Evolutionary conservation across 345 rosid species (phyloP).

Genomic region (Kandelia obovata): DNA sequence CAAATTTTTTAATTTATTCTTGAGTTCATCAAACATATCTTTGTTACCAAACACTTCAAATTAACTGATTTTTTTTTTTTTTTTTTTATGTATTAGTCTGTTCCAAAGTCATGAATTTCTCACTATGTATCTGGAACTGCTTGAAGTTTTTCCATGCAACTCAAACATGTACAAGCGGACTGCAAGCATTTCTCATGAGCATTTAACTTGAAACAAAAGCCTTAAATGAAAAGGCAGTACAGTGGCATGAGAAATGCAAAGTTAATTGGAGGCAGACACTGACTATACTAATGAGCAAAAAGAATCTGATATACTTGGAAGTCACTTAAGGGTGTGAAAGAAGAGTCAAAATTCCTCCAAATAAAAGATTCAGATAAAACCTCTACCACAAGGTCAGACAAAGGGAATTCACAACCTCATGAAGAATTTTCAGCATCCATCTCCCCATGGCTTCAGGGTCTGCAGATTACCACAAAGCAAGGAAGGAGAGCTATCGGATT

Average conservation of each 20-base stretch:
- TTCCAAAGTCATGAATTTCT: too few relatives aligned
- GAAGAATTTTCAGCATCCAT: slow-evolving; percentile 8
- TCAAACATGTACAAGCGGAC: neutral
- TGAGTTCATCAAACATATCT: too few relatives aligned
- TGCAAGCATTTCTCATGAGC: neutral
- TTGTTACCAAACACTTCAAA: too few relatives aligned
- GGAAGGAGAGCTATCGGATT: slow-evolving; percentile 93
- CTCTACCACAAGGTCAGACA: slow-evolving; percentile 10
- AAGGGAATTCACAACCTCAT: neutral
- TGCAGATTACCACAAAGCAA: slow-evolving; percentile 87
- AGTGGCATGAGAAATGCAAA: slow-evolving; percentile 23
- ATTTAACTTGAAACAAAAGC: slow-evolving; percentile 11
- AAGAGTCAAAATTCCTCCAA: slow-evolving; percentile 24
- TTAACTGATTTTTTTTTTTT: too few relatives aligned
- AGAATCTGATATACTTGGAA: slow-evolving; percentile 19
- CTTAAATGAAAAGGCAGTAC: slow-evolving; percentile 15
- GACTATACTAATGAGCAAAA: slow-evolving; percentile 7
- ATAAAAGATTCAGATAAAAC: slow-evolving; percentile 9
- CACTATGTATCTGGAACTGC: too few relatives aligned
- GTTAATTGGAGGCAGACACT: slow-evolving; percentile 7
- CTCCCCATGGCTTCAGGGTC: slow-evolving; percentile 36
- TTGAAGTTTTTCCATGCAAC: neutral
- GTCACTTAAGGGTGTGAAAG: slow-evolving; percentile 9
- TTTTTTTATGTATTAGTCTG: too few relatives aligned
- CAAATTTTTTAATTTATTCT: too few relatives aligned